These are phyloP conservation scores for Porphyra umbilicalis DNA, from an alignment of 31 red algal genomes.

Conservation along the genomic window DNA sequence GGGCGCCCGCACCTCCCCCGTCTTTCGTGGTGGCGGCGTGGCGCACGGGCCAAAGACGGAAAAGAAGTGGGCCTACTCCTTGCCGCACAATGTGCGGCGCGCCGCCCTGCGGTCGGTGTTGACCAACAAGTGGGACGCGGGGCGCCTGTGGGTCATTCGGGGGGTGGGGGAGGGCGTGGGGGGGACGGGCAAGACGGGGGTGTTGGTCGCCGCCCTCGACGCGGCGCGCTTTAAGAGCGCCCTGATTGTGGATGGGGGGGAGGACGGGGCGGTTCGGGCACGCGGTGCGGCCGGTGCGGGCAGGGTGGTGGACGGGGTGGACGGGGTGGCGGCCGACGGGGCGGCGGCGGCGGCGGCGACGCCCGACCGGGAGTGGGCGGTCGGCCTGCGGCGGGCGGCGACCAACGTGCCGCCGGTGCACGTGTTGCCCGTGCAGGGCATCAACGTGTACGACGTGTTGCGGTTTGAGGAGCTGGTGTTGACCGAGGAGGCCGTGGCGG, in stretches of 20 bases:
- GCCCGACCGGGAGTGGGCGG: background rate
- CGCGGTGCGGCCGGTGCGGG: no score
- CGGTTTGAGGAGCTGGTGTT: conserved; percentile 73
- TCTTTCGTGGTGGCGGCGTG: conserved; percentile 80
- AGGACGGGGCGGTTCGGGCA: background rate
- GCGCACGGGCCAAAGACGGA: conserved; percentile 65
- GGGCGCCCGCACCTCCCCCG: conserved; percentile 71
- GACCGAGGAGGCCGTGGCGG: conserved; percentile 43
- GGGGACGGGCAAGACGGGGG: conserved; percentile 12
- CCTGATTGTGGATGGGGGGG: conserved; percentile 48
- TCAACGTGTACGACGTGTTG: conserved; percentile 85
- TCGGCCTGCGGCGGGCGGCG: conserved; percentile 34
- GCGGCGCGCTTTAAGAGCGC: conserved; percentile 34
- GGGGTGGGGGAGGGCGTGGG: conserved; percentile 36
- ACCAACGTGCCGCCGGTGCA: conserved; percentile 27
- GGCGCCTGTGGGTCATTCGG: conserved; percentile 63
- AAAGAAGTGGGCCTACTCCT: conserved; percentile 49
- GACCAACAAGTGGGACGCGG: conserved; percentile 53
- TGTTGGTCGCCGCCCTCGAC: conserved; percentile 21
- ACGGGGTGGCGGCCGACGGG: conserved; percentile 16
- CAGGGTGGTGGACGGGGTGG: no score
- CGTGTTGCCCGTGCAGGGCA: conserved; percentile 41
- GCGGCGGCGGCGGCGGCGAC: background rate
- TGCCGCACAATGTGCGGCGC: conserved; percentile 56
- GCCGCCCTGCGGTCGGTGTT: conserved; percentile 80